Evolutionary conservation across 441 rosid genomes (phyloP), one percentile per base, ranked within the genome.

Genomic region (Breynia disticha): DNA sequence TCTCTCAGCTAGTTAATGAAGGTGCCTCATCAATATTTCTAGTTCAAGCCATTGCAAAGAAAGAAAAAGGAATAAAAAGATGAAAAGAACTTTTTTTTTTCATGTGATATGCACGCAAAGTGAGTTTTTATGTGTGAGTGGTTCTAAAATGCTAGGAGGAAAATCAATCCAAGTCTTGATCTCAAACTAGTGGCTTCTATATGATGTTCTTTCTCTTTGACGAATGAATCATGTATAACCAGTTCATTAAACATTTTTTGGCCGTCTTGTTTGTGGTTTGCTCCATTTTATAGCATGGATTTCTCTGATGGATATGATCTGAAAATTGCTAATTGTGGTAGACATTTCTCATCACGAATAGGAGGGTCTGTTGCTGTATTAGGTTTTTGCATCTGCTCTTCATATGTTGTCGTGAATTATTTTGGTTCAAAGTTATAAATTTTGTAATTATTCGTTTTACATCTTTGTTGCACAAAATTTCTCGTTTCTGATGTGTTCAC

Each of bases 1-100:
- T 87, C 24, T 69, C 66, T 69, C 73, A 72, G 54, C 78, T 72
- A 56, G 66, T 80, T 56, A 68, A 60, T 66, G 84, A 79, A 79
- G 97, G 99, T 86, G 45, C 20, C 45, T 52, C 11, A 18, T 46
- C 15, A 63, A 20, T 60, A 15, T 24, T 42, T 19, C 4, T 42
- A 51, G 19, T 51, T 32, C 17, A 51, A 51, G 55, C 7, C 16
- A 32, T 19, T 18, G 35, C 17, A 47, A 47, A 16, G 5, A 8
- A 17, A 47, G 20, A 28, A 28, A 28, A 5, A 9, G 35, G 35
- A 28, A 28, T 4, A 9, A 9, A 28, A 28, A 9, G 8, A 9
- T 28, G 35, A 5, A 28, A 28, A 4, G 5, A 4, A 5, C 8
- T 28, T 28, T 3, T 28, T 28, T 3, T 28, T 28, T 28, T 28